Percentiles rank a stretch among this genome's conserved stretches.
Evolutionary conservation across 2,329 filamentous ascomycete genomes (phyloP).

Genomic region (Calycina marina): DNA sequence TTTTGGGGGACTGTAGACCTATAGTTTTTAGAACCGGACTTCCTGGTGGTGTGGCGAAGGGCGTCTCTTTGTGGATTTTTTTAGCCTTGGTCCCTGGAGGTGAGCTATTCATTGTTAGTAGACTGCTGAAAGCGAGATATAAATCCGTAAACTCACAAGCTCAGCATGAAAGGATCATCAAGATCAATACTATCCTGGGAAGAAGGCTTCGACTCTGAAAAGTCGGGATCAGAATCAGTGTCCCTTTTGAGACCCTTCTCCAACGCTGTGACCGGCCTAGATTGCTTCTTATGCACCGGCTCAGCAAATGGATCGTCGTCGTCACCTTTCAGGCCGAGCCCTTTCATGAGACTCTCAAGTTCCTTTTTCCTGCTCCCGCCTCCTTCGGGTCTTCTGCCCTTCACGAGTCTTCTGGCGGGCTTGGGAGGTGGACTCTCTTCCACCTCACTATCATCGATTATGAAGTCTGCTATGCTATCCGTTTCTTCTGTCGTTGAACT

Average conservation of each 20-base stretch:
- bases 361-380: constrained; percentile 8
- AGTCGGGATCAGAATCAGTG: not conserved
- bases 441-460: constrained; percentile 16
- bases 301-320: not conserved
- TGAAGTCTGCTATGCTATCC: constrained; percentile 19
- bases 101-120: constrained; percentile 10
- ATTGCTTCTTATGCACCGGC: not conserved
- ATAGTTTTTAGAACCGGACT: constrained; percentile 14
- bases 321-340: constrained; percentile 3
- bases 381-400: constrained; percentile 10
- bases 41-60: constrained; percentile 17
- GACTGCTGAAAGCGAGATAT: not conserved
- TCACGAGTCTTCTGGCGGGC: constrained; percentile 15
- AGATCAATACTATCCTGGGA: not conserved
- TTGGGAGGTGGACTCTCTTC: constrained; percentile 11
- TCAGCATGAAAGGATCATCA: constrained; percentile 13
- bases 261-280: not conserved
- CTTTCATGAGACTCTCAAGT: constrained; percentile 4
- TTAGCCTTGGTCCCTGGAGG: constrained; percentile 11
- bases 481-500: constrained; percentile 5
- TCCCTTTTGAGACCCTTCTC: not conserved
- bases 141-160: constrained; percentile 9
- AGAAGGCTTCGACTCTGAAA: not conserved
- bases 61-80: constrained; percentile 11
- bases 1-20: constrained; percentile 17